These are phyloP conservation scores for Bryoerythrophyllum caledonicum DNA, from an alignment of 225 moss, liverwort and hornwort species.

Conservation along the genomic window DNA sequence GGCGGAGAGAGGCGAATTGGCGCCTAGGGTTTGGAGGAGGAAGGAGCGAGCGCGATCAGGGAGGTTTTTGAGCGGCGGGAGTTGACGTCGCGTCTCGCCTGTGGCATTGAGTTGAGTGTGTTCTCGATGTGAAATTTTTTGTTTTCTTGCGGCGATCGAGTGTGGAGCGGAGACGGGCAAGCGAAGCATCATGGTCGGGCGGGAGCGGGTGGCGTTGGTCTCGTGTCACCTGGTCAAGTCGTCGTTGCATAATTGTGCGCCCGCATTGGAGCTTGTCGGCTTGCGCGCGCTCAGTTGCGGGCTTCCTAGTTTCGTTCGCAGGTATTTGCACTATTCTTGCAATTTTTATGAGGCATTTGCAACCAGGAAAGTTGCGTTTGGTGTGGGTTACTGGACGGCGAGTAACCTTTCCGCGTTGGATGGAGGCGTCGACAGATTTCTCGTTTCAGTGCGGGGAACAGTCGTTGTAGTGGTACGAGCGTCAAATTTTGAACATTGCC, in stretches of 20 bases:
- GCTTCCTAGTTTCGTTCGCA: conserved; percentile 24
- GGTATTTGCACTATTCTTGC: conserved; percentile 19
- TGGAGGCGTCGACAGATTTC: no score
- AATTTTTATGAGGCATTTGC: neutral
- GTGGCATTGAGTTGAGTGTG: conserved; percentile 1
- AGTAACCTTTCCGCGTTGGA: neutral
- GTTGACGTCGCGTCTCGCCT: neutral
- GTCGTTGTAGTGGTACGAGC: conserved; percentile 1
- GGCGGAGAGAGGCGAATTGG: neutral
- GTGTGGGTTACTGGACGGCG: conserved; percentile 1
- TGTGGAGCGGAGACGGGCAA: conserved; percentile 7
- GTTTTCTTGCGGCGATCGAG: conserved; percentile 16
- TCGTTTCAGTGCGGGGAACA: no score
- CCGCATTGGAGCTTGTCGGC: conserved; percentile 30
- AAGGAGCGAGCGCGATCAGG: neutral
- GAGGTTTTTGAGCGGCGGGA: conserved; percentile 19
- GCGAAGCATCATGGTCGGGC: conserved; percentile 38
- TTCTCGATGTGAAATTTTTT: conserved; percentile 4
- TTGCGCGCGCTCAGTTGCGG: conserved; percentile 22
- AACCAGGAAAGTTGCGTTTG: neutral
- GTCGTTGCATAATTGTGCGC: conserved; percentile 18
- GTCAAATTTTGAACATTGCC: neutral
- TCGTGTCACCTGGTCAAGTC: conserved; percentile 14
- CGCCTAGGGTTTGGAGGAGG: conserved; percentile 26
- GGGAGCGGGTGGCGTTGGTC: conserved; percentile 28